phyloP scores from a whole-genome alignment of 2,329 filamentous ascomycete species.

The Xylariales sp. region DNA sequence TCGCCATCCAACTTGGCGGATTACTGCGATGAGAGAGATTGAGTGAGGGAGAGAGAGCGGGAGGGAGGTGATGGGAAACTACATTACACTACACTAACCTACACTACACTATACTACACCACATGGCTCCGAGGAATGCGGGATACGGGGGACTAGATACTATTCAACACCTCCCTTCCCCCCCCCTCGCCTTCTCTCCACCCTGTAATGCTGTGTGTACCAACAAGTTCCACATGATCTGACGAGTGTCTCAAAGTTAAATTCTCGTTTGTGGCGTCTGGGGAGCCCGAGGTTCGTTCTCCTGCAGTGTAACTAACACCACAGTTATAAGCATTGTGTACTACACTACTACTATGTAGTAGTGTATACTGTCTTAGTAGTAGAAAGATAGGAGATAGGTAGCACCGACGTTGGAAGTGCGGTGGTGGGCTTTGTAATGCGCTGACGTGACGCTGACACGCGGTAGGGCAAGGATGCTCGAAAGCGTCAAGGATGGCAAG shows the following conservation, averaged over 20 bases:
- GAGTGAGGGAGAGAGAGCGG: no score
- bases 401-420: slow-evolving; percentile 18
- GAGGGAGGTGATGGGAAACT: background rate
- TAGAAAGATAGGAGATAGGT: background rate
- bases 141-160: background rate
- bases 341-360: no score
- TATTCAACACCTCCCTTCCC: background rate
- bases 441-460: slow-evolving; percentile 23
- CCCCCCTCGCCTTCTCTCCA: no score
- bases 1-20: slow-evolving; percentile 28
- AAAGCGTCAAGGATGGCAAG: background rate
- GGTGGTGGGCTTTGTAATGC: slow-evolving; percentile 28
- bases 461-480: slow-evolving; percentile 20
- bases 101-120: background rate
- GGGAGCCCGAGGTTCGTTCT: background rate
- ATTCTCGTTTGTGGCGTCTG: background rate
- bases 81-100: background rate
- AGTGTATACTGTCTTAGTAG: background rate
- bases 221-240: no score
- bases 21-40: slow-evolving; percentile 23
- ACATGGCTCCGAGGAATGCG: slow-evolving; percentile 1
- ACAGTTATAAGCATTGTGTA: no score
- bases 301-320: slow-evolving; percentile 6
- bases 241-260: no score
- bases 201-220: no score